These are phyloP conservation scores for Colletotrichum abscissum DNA, from an alignment of 2,329 filamentous ascomycete genomes.

Conservation along the genomic window DNA sequence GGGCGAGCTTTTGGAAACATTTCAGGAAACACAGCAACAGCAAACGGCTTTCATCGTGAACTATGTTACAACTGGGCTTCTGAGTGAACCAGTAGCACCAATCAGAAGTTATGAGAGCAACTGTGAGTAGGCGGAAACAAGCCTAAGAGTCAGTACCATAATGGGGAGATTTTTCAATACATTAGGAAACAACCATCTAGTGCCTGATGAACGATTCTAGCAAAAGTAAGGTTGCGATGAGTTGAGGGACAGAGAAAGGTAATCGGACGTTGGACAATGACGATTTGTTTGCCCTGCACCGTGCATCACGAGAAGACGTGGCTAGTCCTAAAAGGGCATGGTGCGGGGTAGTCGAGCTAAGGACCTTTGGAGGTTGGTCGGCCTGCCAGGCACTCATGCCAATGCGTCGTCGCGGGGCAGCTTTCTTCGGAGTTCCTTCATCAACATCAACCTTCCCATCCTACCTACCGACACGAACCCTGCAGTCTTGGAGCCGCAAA, in stretches of 20 bases:
- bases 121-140: no score
- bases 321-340: slow-evolving; percentile 32
- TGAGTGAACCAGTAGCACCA: neutral
- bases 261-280: neutral
- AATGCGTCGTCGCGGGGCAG: slow-evolving; percentile 19
- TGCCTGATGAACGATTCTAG: no score
- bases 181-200: no score
- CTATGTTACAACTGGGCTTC: neutral
- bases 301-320: neutral
- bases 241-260: neutral
- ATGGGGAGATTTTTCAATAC: no score
- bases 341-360: slow-evolving; percentile 33
- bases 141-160: no score
- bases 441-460: slow-evolving; percentile 13
- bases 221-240: neutral
- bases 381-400: slow-evolving; percentile 2
- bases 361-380: neutral
- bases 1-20: neutral
- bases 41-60: neutral
- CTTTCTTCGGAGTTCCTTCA: slow-evolving; percentile 30
- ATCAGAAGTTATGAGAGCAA: no score
- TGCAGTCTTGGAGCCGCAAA: slow-evolving; percentile 38
- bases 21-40: neutral
- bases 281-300: neutral
- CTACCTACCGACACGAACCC: slow-evolving; percentile 1